Conservation (phyloP, 176 grass and related monocot species). For the Rhynchospora tenuis region DNA sequence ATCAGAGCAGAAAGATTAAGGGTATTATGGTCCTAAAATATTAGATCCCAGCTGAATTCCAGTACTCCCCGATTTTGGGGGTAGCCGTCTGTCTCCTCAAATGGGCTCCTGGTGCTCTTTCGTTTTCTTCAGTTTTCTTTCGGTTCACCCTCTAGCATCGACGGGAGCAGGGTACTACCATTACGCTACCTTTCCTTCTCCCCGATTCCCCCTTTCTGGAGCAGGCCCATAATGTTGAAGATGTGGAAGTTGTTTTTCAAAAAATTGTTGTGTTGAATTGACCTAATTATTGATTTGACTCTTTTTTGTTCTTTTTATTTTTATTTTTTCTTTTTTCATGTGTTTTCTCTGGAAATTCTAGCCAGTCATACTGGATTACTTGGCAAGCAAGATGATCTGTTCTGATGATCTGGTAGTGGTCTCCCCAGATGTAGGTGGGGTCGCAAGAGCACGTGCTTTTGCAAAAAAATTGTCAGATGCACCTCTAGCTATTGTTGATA, state of each 20-base stretch:
- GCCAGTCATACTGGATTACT: slow-evolving; percentile 86
- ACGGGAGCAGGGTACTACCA: too few relatives aligned
- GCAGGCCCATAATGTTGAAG: too few relatives aligned
- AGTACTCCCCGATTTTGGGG: too few relatives aligned
- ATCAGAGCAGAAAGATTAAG: too few relatives aligned
- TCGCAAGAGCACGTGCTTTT: slow-evolving; percentile 63
- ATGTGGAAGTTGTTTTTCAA: neutral
- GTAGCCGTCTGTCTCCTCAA: too few relatives aligned
- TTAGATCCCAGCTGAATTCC: too few relatives aligned
- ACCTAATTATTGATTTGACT: neutral
- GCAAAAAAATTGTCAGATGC: slow-evolving; percentile 81
- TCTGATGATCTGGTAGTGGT: slow-evolving; percentile 67
- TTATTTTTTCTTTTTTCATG: neutral
- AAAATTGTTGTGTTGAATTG: neutral
- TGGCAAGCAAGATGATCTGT: slow-evolving; percentile 85
- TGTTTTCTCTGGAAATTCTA: slow-evolving; percentile 8
- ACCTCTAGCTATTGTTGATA: slow-evolving; percentile 68
- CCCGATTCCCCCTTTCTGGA: too few relatives aligned
- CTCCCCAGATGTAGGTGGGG: slow-evolving; percentile 76
- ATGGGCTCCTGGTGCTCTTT: too few relatives aligned
- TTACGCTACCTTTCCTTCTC: too few relatives aligned
- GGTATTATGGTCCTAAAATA: too few relatives aligned
- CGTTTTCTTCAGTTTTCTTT: too few relatives aligned
- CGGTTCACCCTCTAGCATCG: too few relatives aligned
- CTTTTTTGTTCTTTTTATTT: neutral